Evolutionary conservation across 495 filamentous ascomycete species (phyloP), one percentile per base, ranked within the genome.

Genomic region (Penicillium tannophilum): DNA sequence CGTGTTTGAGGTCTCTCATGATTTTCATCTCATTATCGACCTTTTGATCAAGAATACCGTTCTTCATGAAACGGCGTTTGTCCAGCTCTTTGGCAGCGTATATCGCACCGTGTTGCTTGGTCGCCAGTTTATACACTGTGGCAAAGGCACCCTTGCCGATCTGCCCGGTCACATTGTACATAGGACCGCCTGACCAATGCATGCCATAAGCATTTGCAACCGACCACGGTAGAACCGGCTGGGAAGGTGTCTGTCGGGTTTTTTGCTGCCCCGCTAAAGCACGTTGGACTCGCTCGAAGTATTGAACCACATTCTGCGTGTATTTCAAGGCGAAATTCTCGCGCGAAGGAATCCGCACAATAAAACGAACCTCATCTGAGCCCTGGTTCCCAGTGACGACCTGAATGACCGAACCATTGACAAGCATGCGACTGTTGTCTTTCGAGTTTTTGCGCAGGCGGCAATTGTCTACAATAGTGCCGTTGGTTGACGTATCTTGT

Each of bases 61-160:
- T 91, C 69, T 93, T 96, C 78, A 92, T 90, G 70, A 97, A 93
- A 16, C 85, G 82, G 44, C 87, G 83, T 74, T 96, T 97, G 66
- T 95, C 90, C 4, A 98, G 84, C 65, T 97, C 89, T 67, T 98
- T 98, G 3, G 90, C 90, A 3, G 94, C 94, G 63, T 86, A 93
- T 0, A 91, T 84, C 16, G 85, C 74, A 12, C 94, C 94, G 61
- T 91, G 86, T 56, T 84, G 85, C 68, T 88, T 91, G 31, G 85
- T 85, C 2, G 93, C 89, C 16, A 95, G 79, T 70, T 90, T 89
- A 69, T 95, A 91, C 0, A 98, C 94, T 0, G 85, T 90, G 36
- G 94, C 95, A 75, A 98, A 98, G 4, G 95, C 92, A 8, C 94
- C 94, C 66, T 92, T 91, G 20, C 95, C 94, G 54, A 98, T 88